phyloP scores from a whole-genome alignment of 306 rosid genomes.

The Quercus agrifolia region DNA sequence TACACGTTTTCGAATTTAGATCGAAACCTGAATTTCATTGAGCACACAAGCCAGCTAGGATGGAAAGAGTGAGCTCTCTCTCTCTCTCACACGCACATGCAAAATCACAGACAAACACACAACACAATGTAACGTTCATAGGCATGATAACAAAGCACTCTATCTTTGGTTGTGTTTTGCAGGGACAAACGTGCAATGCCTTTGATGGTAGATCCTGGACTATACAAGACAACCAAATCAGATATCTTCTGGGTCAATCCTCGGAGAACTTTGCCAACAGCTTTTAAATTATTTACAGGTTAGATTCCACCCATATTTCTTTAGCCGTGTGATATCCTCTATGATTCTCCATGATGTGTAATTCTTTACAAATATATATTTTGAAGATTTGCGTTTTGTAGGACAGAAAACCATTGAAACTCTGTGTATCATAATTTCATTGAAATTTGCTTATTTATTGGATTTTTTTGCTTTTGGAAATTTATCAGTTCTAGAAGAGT shows the following conservation, averaged over 20 bases:
- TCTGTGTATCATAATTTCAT: neutral
- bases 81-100: neutral
- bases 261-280: slow-evolving; percentile 57
- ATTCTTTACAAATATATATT: neutral
- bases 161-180: slow-evolving; percentile 20
- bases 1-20: slow-evolving; percentile 54
- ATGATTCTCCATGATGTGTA: neutral
- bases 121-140: neutral
- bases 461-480: neutral
- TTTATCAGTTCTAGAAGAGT: neutral
- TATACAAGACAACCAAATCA: slow-evolving; percentile 61
- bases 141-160: neutral
- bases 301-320: slow-evolving; percentile 23
- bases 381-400: slow-evolving; percentile 1
- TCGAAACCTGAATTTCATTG: slow-evolving; percentile 76
- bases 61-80: slow-evolving; percentile 74
- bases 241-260: slow-evolving; percentile 79
- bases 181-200: slow-evolving; percentile 90
- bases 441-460: neutral
- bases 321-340: slow-evolving; percentile 2
- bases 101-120: neutral
- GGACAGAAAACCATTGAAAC: neutral
- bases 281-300: slow-evolving; percentile 93
- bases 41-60: slow-evolving; percentile 86
- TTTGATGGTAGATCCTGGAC: slow-evolving; percentile 83